Evolutionary conservation across 345 rosid genomes (phyloP).

Genomic region (Hypericum androsaemum): DNA sequence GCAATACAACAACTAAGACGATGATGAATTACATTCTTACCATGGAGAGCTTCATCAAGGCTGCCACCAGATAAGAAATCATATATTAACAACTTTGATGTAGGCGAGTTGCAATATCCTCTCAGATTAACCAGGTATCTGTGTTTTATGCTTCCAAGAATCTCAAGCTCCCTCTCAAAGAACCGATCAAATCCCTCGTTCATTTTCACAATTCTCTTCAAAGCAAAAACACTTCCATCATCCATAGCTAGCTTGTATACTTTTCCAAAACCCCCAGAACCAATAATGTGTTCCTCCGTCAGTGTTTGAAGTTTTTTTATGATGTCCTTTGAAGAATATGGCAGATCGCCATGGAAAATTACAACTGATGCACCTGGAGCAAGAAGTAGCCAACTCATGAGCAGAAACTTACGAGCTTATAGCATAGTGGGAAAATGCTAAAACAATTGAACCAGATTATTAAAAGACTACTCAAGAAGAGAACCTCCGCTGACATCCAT

Average conservation of each 20-base stretch:
- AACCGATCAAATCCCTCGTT: slow-evolving; percentile 92
- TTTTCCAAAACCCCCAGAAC: slow-evolving; percentile 91
- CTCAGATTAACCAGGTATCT: slow-evolving; percentile 89
- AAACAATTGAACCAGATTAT: slow-evolving; percentile 6
- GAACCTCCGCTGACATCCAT: slow-evolving; percentile 88
- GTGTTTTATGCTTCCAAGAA: slow-evolving; percentile 96
- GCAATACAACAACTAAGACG: slow-evolving; percentile 6
- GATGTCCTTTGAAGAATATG: slow-evolving; percentile 87
- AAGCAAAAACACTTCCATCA: slow-evolving; percentile 85
- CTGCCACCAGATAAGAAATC: slow-evolving; percentile 94
- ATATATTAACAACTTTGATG: slow-evolving; percentile 77
- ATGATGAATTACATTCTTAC: slow-evolving; percentile 28
- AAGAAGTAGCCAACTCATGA: slow-evolving; percentile 10
- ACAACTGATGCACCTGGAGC: slow-evolving; percentile 85
- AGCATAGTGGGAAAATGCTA: background rate
- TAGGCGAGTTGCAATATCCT: slow-evolving; percentile 93
- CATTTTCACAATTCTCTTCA: slow-evolving; percentile 75
- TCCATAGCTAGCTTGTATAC: slow-evolving; percentile 96
- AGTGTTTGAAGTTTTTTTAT: slow-evolving; percentile 77
- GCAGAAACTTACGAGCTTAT: slow-evolving; percentile 11
- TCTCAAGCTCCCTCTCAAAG: slow-evolving; percentile 95
- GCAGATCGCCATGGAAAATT: slow-evolving; percentile 97
- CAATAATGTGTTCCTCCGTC: slow-evolving; percentile 80
- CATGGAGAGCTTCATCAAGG: slow-evolving; percentile 96
- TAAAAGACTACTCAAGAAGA: slow-evolving; percentile 16